Conservation (phyloP, 352 stramenopile species). For the Pythium pectinolyticum region DNA sequence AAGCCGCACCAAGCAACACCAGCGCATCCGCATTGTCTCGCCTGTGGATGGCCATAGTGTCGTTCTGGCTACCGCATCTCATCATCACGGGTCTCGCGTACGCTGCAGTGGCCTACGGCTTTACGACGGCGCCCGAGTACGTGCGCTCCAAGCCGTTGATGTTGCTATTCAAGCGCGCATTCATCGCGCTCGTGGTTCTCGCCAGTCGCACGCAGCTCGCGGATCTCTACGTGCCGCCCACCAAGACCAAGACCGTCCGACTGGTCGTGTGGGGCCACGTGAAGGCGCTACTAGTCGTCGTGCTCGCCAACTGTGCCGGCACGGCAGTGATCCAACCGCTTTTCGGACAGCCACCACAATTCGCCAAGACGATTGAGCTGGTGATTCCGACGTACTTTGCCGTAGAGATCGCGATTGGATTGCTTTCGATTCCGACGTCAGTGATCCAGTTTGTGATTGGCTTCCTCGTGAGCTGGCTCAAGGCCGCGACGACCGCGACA, state of each 20-base stretch:
- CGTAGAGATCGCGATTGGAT: slow-evolving; percentile 42
- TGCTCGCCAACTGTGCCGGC: slow-evolving; percentile 63
- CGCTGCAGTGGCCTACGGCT: slow-evolving; percentile 46
- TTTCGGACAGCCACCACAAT: slow-evolving; percentile 52
- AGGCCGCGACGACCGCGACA: slow-evolving; percentile 68
- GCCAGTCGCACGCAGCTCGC: slow-evolving; percentile 44
- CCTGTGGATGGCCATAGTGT: slow-evolving; percentile 14
- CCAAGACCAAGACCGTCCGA: slow-evolving; percentile 38
- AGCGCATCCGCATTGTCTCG: neutral
- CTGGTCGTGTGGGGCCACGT: slow-evolving; percentile 33
- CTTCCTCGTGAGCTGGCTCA: slow-evolving; percentile 71
- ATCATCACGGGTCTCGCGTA: slow-evolving; percentile 43
- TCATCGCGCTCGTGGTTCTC: slow-evolving; percentile 66
- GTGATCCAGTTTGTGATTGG: slow-evolving; percentile 53
- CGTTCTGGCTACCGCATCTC: slow-evolving; percentile 35
- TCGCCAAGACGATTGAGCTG: slow-evolving; percentile 57
- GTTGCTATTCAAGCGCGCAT: slow-evolving; percentile 48
- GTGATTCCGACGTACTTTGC: slow-evolving; percentile 60
- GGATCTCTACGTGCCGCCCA: slow-evolving; percentile 39
- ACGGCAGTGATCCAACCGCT: slow-evolving; percentile 63
- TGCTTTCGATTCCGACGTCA: slow-evolving; percentile 40
- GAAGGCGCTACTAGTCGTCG: slow-evolving; percentile 50
- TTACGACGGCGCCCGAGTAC: slow-evolving; percentile 55
- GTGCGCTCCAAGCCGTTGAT: slow-evolving; percentile 46
- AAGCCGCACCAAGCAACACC: neutral